These are phyloP conservation scores for Pseudevernia furfuracea DNA, from an alignment of 495 filamentous ascomycete genomes.

Conservation along the genomic window DNA sequence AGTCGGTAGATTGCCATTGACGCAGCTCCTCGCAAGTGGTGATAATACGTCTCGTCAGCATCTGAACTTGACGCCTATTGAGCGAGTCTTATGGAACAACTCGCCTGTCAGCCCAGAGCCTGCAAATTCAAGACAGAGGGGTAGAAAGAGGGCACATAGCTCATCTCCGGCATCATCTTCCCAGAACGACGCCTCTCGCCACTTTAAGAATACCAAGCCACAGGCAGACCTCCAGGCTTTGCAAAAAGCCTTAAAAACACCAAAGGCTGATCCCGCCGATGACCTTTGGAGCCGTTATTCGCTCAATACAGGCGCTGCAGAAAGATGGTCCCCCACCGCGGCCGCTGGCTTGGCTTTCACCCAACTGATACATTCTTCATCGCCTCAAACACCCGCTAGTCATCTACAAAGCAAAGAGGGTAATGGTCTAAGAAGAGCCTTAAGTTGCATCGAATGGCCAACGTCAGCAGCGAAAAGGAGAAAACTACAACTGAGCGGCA, in stretches of 20 bases:
- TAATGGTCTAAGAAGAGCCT: constrained; percentile 53
- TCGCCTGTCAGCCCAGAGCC: constrained; percentile 41
- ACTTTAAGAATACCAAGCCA: constrained; percentile 36
- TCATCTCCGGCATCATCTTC: constrained; percentile 77
- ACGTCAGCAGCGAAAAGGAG: constrained; percentile 49
- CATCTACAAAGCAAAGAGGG: constrained; percentile 37
- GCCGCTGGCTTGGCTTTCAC: constrained; percentile 35
- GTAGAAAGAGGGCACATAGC: constrained; percentile 66
- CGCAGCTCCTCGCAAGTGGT: constrained; percentile 69
- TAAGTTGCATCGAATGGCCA: constrained; percentile 61
- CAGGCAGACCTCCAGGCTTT: constrained; percentile 45
- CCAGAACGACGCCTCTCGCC: constrained; percentile 40
- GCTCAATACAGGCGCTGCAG: constrained; percentile 27
- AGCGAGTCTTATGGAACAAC: constrained; percentile 66
- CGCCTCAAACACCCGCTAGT: constrained; percentile 50
- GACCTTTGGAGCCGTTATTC: constrained; percentile 80
- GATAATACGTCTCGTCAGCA: constrained; percentile 47
- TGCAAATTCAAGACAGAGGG: constrained; percentile 38
- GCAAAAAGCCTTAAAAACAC: constrained; percentile 57
- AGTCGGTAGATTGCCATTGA: constrained; percentile 61
- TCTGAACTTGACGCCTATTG: constrained; percentile 54
- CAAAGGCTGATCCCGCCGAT: constrained; percentile 70
- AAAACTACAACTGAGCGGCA: constrained; percentile 31
- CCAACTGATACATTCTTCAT: constrained; percentile 60
- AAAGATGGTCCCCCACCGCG: constrained; percentile 32